Percentiles rank a stretch among this genome's conserved stretches.
phyloP scores from a whole-genome alignment of 1,284 basidiomycete genomes.

The Papiliotrema nemorosa region DNA sequence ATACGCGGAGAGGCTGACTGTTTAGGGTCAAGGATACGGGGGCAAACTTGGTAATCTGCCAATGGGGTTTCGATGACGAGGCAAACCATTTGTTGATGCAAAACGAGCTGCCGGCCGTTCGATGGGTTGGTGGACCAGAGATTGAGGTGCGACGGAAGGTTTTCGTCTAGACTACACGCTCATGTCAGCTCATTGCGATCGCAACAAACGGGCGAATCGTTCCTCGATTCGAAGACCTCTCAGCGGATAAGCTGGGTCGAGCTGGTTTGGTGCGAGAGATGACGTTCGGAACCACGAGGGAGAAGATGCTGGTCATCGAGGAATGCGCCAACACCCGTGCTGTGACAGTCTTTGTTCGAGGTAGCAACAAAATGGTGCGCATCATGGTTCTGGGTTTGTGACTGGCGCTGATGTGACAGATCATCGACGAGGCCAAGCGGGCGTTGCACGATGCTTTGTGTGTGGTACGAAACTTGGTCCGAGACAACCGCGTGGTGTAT shows the following conservation, averaged over 20 bases:
- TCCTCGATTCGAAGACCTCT: conserved; percentile 93
- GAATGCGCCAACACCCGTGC: conserved; percentile 96
- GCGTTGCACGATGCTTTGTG: conserved; percentile 97
- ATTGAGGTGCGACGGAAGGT: conserved; percentile 71
- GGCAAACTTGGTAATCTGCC: conserved; percentile 97
- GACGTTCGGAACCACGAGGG: conserved; percentile 92
- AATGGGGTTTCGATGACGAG: conserved; percentile 99
- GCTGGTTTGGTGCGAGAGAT: conserved; percentile 92
- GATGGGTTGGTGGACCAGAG: conserved; percentile 98
- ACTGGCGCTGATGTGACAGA: conserved; percentile 54
- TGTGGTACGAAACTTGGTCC: conserved; percentile 90
- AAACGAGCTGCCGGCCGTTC: conserved; percentile 94
- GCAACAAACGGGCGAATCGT: conserved; percentile 98
- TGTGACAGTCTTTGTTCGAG: conserved; percentile 95
- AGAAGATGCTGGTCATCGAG: conserved; percentile 99
- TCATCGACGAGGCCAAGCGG: conserved; percentile 97
- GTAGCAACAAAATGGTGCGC: conserved; percentile 95
- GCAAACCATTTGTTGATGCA: conserved; percentile 98
- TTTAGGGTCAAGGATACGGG: conserved; percentile 89
- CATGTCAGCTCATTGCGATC: conserved; percentile 74
- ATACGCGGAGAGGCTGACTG: conserved; percentile 1
- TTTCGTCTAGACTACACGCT: too few species aligned
- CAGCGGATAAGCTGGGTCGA: conserved; percentile 82
- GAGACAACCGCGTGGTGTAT: conserved; percentile 95
- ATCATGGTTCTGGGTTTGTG: neutral